Base-by-base conservation (phyloP, 371 early-diverging fungal species). In the Mucor saturninus region DNA sequence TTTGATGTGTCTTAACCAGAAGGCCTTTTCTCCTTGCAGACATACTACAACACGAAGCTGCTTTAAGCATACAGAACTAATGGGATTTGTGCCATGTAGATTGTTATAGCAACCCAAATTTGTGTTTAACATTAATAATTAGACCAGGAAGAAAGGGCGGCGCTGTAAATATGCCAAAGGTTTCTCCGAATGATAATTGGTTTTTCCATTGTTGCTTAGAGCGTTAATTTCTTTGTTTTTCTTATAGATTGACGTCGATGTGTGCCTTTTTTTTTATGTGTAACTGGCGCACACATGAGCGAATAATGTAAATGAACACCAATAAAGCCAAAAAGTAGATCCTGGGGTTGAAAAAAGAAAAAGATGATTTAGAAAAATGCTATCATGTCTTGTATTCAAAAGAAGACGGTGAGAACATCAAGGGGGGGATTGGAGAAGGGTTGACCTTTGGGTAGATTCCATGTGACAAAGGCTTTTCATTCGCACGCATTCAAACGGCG, bases 401-500 rank as follows among this genome's bases (percentile, higher is more conserved):
- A 35, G 35, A 35, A 35, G 8, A 35, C 35, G 8, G 46, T 46
- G 46, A 21, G 46, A 46, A 46, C n/a, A 21, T 21, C 46, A 35
- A 35, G 35, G 35, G 35, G 35, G 35, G 4, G 35, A 46, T 4
- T 2, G 21, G 1, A 46, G 6, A 46, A 26, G 2, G 7, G n/a
- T 46, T 46, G 21, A 21, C 9, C 21, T 15, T 46, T n/a, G 46
- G 46, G 21, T 53, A 45, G 40, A 53, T 39, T 54, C 29, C 61
- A 61, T 61, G 61, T 61, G 61, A 61, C 30, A 61, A 42, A 6
- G 14, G 9, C 5, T 13, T 45, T 21, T 54, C 50, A 50, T 62
- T 63, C 63, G 50, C 63, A 63, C 63, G 63, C 15, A 35, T 61
- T 52, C 21, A 54, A 54, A 43, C 54, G 11, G 56, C 56, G 63